Evolutionary conservation across 2,329 filamentous ascomycete genomes (phyloP), one percentile per base, ranked within the genome.

Genomic region (Botrytis cinerea): DNA sequence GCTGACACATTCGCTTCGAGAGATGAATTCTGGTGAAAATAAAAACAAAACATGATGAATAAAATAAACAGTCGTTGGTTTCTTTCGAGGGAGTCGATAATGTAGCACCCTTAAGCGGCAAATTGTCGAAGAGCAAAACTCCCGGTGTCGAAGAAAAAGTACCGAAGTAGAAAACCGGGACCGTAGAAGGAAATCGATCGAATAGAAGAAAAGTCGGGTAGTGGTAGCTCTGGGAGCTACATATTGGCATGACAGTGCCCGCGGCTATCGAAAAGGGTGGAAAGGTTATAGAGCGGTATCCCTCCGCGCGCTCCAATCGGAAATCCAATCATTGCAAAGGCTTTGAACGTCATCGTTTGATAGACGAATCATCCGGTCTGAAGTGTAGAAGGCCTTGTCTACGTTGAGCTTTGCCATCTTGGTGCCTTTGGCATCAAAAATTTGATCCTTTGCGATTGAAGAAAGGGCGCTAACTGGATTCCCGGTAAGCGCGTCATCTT

Each of bases 281-380:
- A 68, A 43, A 6, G 43, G 35, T 57, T 43, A 28, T 57, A 22
- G 10, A 57, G 48, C 64, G 35, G 48, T 57, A 68, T 68, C 66
- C 66, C 48, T 16, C 35, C 66, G 66, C 66, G 48, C 25, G n/a
- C 66, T 68, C 66, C 7, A 9, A 51, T 43, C 48, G n/a, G 35
- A 25, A 18, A 22, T 6, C 4, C 64, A 28, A 18, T 40, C 9
- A 28, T 40, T 18, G 18, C 35, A 4, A 10, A 35, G 9, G n/a
- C 16, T 20, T n/a, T 32, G 66, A 57, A 68, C 2, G n/a, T 14
- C n/a, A 57, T 68, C 48, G 1, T 57, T 10, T 57, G 38, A 4
- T 28, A 43, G 35, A 32, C 35, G 7, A 43, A 54, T 43, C 48
- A 57, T 68, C 3, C 46, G 25, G 28, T 68, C 25, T 68, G 9